Conservation (phyloP, 768 basidiomycete species). For the Termitomyces sp. region DNA sequence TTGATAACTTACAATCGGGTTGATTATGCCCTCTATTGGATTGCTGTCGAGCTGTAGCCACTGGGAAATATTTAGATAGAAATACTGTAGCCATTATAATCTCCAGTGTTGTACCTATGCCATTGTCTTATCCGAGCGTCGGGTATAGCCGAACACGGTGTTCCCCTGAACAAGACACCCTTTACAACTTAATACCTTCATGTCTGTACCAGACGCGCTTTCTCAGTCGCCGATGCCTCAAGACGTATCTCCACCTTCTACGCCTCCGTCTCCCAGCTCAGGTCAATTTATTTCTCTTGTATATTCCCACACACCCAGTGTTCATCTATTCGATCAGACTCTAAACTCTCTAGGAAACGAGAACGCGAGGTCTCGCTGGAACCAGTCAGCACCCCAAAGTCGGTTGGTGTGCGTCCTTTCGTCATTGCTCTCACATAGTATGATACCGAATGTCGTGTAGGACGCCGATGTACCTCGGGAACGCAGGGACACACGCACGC, state of each 20-base stretch:
- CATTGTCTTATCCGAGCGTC: slow-evolving; percentile 18
- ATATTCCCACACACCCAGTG: neutral
- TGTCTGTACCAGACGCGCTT: slow-evolving; percentile 14
- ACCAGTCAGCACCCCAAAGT: slow-evolving; percentile 50
- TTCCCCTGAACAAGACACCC: slow-evolving; percentile 12
- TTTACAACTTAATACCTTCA: slow-evolving; percentile 5
- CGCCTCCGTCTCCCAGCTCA: slow-evolving; percentile 46
- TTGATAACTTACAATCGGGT: neutral
- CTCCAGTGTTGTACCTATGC: neutral
- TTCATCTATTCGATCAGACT: slow-evolving; percentile 30
- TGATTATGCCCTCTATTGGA: neutral
- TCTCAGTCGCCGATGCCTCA: slow-evolving; percentile 10
- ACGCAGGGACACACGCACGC: slow-evolving; percentile 53
- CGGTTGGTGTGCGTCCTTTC: slow-evolving; percentile 29
- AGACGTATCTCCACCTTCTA: slow-evolving; percentile 29
- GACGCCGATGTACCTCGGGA: slow-evolving; percentile 32
- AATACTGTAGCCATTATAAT: neutral
- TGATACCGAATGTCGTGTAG: slow-evolving; percentile 21
- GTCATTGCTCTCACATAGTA: neutral
- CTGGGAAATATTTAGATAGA: neutral
- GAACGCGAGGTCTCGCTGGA: slow-evolving; percentile 78
- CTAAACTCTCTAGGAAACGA: slow-evolving; percentile 62
- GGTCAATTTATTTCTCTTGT: slow-evolving; percentile 29
- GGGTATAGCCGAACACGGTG: slow-evolving; percentile 34
- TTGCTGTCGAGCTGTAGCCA: neutral